Evolutionary conservation across 164 flowering plant genomes (phyloP), one percentile per base, ranked within the genome.

Genomic region (Santalum album): DNA sequence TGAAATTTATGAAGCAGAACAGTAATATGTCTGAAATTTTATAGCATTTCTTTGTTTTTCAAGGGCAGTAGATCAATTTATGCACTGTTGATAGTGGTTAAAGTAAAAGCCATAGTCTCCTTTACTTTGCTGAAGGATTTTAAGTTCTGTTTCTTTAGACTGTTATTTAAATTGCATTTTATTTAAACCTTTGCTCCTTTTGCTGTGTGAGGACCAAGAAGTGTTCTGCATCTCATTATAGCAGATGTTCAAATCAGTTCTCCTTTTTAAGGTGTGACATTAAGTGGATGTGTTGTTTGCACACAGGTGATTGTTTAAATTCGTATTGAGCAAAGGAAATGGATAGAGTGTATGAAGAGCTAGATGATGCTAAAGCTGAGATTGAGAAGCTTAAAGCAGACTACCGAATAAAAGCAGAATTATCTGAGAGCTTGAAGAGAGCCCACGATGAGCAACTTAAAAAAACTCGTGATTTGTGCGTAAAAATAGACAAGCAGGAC

Each of bases 401-500:
- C 6, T 22, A 20, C 19, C 24, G 10, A 3, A 45, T 45, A 7
- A 22, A 45, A 45, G 25, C 49, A 20, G 49, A 45, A 45, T 45
- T 45, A 45, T 20, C 25, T 6, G 49, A 45, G 49, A 45, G 25
- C 49, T 45, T 45, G 49, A 45, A 22, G 49, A 45, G 25, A 21
- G 25, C 49, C 49, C 24, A 45, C 49, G 16, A 45, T 45, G 25
- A 45, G 49, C 25, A 45, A 45, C 49, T 45, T 6, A 2, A 6
- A 3, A 45, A 21, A 45, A 45, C 16, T 12, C 25, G 19, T 17
- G 25, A 21, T 10, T 6, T 20, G 25, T 20, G 15, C 1, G 9
- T 45, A 15, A 45, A 45, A 45, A 12, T 45, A 9, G 49, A 45
- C 1, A 55, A 62, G 61, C 67, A 64, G 57, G 38, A 51, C 14